Evolutionary conservation across 306 rosid genomes (phyloP), one percentile per base, ranked within the genome.

Genomic region (Sicyos baderoa): DNA sequence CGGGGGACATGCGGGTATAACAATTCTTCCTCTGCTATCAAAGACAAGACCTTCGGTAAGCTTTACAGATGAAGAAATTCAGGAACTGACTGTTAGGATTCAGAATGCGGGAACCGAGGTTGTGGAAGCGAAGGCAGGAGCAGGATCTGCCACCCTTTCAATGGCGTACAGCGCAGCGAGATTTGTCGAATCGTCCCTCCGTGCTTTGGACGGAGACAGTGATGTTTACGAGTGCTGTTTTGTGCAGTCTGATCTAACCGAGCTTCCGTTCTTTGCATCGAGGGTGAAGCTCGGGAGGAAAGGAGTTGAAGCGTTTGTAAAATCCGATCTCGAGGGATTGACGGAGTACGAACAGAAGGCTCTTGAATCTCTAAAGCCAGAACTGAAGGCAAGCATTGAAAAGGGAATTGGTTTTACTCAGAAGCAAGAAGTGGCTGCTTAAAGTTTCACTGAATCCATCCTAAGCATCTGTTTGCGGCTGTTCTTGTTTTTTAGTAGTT

Each of bases 131-230:
- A 94, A 94, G 84, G 99, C 97, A 4, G 99, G 99, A 54, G 82
- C 96, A 12, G 99, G 99, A 21, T 94, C 99, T 49, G 99, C 99
- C 42, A 94, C 99, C 58, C 73, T 94, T 81, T 94, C 99, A 12
- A 94, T 94, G 99, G 99, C 99, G 55, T 94, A 94, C 79, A 97
- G 97, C 3, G 99, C 99, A 0, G 99, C 99, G 19, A 82, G 99
- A 82, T 94, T 94, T 63, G 96, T 94, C 2, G 99, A 94, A 79
- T 94, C 99, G 0, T 90, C 97, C 62, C 96, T 94, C 7, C 91
- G 99, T 17, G 99, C 96, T 0, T 85, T 94, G 35, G 99, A 90
- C 16, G 99, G 99, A 77, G 99, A 94, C 45, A 84, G 87, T 7
- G 97, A 94, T 83, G 99, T 94, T 48, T 94, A 90, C 0, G 99